Percentiles rank a stretch among this genome's conserved stretches.
Evolutionary conservation across 495 filamentous ascomycete genomes (phyloP).

Genomic region (Tuber aestivum): DNA sequence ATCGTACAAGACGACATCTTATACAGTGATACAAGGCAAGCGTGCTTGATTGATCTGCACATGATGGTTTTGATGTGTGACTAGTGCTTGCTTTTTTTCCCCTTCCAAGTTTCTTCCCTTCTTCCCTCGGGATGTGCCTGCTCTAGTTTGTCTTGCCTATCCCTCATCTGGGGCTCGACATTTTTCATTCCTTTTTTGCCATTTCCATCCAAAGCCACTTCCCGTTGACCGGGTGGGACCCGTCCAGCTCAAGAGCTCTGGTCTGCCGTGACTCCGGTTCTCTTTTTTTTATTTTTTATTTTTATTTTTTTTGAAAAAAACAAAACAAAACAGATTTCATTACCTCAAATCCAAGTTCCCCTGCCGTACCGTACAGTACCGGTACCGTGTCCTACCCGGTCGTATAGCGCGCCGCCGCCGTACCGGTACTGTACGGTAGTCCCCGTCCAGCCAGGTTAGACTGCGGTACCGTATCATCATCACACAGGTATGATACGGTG

Average conservation of each 20-base stretch:
- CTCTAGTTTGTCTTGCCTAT: not conserved
- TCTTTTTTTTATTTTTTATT: too few species aligned
- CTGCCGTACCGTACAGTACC: too few species aligned
- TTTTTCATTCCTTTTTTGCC: too few species aligned
- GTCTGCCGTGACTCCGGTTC: not conserved
- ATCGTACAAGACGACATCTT: not conserved
- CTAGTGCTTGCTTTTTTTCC: not conserved
- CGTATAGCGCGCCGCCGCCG: not conserved
- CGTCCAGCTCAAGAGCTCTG: not conserved
- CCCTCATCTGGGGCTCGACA: not conserved
- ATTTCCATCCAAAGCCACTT: not conserved
- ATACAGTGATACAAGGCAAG: slow-evolving; percentile 3
- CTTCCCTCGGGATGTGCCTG: not conserved
- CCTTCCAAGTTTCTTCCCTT: not conserved
- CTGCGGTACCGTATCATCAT: not conserved
- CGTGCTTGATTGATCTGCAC: slow-evolving; percentile 4
- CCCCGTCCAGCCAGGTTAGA: not conserved
- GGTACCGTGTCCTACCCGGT: not conserved
- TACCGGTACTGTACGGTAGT: too few species aligned
- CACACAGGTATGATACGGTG: not conserved
- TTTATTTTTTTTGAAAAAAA: too few species aligned
- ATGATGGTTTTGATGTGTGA: not conserved
- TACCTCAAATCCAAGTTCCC: not conserved
- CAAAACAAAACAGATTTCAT: not conserved
- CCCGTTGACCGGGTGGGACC: slow-evolving; percentile 3